Percentiles rank a stretch among this genome's conserved stretches.
Evolutionary conservation across 345 rosid species (phyloP).

Genomic region (Syzygium aromaticum): DNA sequence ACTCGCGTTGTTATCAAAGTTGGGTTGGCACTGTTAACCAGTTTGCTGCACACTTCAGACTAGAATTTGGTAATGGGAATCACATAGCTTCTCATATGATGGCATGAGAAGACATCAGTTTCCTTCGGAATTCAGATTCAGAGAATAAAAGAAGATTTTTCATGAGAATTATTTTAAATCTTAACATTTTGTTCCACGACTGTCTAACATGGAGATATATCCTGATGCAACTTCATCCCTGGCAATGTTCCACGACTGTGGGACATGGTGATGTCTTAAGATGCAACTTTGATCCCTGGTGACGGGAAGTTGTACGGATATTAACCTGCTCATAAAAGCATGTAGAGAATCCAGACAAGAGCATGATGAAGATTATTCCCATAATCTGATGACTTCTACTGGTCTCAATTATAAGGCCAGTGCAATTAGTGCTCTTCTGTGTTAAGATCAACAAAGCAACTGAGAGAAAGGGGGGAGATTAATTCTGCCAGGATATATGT

Average conservation of each 20-base stretch:
- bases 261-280: neutral
- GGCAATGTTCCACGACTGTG: neutral
- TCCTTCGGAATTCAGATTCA: neutral
- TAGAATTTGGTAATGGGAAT: neutral
- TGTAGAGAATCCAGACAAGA: neutral
- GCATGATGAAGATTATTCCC: neutral
- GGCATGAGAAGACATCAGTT: neutral
- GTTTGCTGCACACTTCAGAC: neutral
- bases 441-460: neutral
- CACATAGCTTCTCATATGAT: neutral
- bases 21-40: neutral
- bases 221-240: neutral
- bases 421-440: neutral
- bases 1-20: neutral
- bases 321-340: neutral
- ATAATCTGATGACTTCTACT: neutral
- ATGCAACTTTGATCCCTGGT: neutral
- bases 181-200: neutral
- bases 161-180: neutral
- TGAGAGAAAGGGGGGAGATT: neutral
- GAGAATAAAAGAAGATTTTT: neutral
- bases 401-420: neutral
- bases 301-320: neutral
- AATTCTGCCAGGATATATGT: neutral
- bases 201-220: neutral